Base-by-base conservation (phyloP, 495 filamentous ascomycete species). In the Melanomma pulvis-pyrius region DNA sequence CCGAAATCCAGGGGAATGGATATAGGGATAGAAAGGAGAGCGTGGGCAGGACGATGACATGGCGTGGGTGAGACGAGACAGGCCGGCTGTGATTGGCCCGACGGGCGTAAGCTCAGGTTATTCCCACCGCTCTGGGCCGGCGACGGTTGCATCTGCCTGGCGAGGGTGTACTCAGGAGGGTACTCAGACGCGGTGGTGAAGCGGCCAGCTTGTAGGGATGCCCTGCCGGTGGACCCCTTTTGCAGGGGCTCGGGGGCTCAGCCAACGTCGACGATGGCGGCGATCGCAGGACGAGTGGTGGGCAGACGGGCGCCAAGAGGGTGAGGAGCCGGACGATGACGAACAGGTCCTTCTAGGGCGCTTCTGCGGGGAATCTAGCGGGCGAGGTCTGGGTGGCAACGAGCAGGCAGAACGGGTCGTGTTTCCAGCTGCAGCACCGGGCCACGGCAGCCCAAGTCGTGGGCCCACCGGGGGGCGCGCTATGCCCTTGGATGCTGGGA, bases 321-420 rank as follows among this genome's bases (percentile, higher is more conserved):
- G 53, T 13, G 24, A 57, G 32, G 8, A 24, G 7, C 32, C 3
- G 32, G 6, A 21, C 19, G 12, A 26, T 57, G 30, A 39, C 30
- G 53, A 25, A 36, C 11, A 19, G 5, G 3, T 12, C 32, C 21
- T 57, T 41, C 53, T 15, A 25, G 30, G 17, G 24, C 6, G 12
- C 39, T 55, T 63, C 50, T 47, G 36, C 21, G 60, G 21, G 60
- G 34, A 29, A 55, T 63, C 60, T 63, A 63, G 60, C 60, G 49
- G 50, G n/a, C 8, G 15, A 22, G 25, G 1, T 12, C 44, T n/a
- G n/a, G n/a, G 19, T 36, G 19, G 30, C 29, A 17, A 39, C 54
- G 17, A 30, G n/a, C 46, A 19, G 50, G 9, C 4, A n/a, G n/a
- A n/a, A n/a, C n/a, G n/a, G n/a, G n/a, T n/a, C n/a, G n/a, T n/a